Conservation (phyloP, 108 stramenopile genomes). For the Nitzschia palea region DNA sequence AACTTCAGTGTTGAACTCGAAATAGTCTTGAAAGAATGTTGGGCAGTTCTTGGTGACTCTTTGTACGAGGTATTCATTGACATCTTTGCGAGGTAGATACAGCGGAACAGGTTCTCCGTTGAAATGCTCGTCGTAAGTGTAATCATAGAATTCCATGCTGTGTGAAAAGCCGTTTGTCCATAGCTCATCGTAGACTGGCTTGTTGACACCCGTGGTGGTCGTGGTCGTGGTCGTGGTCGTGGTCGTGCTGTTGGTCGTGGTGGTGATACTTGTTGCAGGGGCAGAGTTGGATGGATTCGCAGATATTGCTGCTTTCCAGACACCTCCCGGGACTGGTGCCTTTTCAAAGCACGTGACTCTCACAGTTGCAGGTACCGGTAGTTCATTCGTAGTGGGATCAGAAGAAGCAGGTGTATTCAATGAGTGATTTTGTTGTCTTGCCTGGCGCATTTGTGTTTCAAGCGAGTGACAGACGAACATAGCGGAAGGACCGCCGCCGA, state of each 20-base stretch:
- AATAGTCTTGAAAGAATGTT: conserved; percentile 47
- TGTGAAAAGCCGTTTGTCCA: conserved; percentile 55
- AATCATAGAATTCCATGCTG: conserved; percentile 50
- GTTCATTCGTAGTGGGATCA: no score
- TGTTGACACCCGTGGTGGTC: background rate
- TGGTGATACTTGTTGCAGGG: no score
- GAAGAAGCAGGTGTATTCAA: background rate
- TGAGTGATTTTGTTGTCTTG: background rate
- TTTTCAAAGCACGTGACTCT: conserved; percentile 32
- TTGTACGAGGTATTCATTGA: conserved; percentile 46
- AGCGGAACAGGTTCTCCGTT: conserved; percentile 18
- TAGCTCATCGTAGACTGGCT: conserved; percentile 47
- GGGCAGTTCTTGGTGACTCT: conserved; percentile 41
- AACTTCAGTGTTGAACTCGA: conserved; percentile 49
- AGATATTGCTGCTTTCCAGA: conserved; percentile 36
- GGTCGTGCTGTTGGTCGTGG: background rate
- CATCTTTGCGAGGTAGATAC: conserved; percentile 38
- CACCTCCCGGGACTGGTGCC: conserved; percentile 29
- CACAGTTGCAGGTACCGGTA: no score
- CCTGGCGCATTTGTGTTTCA: conserved; percentile 18
- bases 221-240: no score
- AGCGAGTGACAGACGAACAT: conserved; percentile 55
- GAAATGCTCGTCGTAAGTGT: conserved; percentile 57
- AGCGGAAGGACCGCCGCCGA: conserved; percentile 54
- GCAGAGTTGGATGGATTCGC: no score